Evolutionary conservation across 176 grass and related monocot genomes (phyloP).

Genomic region (Panicum miliaceum): DNA sequence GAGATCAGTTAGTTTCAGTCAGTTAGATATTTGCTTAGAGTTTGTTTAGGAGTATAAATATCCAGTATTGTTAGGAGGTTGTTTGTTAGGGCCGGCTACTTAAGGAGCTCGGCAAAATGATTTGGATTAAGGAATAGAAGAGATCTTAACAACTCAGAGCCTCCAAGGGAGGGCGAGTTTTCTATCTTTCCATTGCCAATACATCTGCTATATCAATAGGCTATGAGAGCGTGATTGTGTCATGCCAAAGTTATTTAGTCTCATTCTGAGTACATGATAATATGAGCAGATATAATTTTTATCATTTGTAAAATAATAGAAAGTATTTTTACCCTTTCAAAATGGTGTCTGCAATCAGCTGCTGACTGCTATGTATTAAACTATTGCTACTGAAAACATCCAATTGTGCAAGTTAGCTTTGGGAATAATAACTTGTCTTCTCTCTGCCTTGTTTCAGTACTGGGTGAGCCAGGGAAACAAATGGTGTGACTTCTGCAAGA

Average conservation of each 20-base stretch:
- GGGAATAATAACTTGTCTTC: constrained; percentile 13
- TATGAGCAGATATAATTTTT: not conserved
- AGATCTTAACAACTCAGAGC: too few species aligned
- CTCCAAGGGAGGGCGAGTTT: too few species aligned
- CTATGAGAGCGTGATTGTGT: not conserved
- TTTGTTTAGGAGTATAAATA: too few species aligned
- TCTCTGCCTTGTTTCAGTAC: constrained; percentile 65
- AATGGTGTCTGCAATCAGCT: not conserved
- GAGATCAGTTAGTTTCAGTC: too few species aligned
- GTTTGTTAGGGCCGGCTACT: too few species aligned
- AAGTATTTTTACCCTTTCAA: not conserved
- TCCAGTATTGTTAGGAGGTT: too few species aligned
- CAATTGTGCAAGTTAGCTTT: not conserved
- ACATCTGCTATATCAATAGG: not conserved
- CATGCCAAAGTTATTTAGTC: not conserved
- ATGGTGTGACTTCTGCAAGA: constrained; percentile 97
- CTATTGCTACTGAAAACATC: not conserved
- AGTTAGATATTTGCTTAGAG: too few species aligned
- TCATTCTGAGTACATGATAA: not conserved
- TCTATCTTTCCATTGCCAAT: too few species aligned
- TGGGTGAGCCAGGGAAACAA: constrained; percentile 99
- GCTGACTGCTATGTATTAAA: not conserved
- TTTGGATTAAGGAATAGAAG: too few species aligned
- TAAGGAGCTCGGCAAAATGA: too few species aligned
- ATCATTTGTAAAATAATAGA: not conserved